phyloP scores from a whole-genome alignment of 2,329 filamentous ascomycete species.

The Acephala macrosclerotiorum region DNA sequence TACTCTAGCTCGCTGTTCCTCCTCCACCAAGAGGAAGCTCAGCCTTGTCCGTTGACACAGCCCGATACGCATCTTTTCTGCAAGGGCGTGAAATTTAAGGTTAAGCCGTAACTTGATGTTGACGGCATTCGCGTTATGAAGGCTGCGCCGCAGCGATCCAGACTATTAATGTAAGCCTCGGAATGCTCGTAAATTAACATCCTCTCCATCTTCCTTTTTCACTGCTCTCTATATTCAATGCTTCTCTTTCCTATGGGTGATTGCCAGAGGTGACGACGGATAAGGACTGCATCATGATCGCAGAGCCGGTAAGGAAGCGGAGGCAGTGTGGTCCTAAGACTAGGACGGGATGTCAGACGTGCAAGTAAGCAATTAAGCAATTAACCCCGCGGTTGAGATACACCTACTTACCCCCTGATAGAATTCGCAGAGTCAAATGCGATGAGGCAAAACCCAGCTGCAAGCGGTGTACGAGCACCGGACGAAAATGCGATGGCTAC shows the following conservation, averaged over 20 bases:
- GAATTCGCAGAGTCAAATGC: conserved; percentile 39
- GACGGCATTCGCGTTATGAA: background rate
- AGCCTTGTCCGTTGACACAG: background rate
- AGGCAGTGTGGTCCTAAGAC: conserved; percentile 35
- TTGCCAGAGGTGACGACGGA: background rate
- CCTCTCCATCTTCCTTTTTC: background rate
- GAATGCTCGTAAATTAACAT: background rate
- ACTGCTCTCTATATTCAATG: background rate
- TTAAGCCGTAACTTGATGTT: background rate
- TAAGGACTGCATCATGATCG: conserved; percentile 1
- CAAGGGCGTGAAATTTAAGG: background rate
- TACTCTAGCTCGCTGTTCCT: background rate
- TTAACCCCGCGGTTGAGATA: background rate
- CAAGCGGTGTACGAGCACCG: conserved; percentile 35
- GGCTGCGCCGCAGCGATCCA: background rate
- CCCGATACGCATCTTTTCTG: background rate
- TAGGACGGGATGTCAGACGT: conserved; percentile 36
- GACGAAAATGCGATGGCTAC: conserved; percentile 40
- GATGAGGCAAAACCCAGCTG: conserved; percentile 39
- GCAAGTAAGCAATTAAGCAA: conserved; percentile 39
- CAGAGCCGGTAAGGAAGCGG: background rate
- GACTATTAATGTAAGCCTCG: too few relatives aligned
- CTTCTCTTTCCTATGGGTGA: background rate
- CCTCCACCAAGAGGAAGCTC: background rate
- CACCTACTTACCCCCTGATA: conserved; percentile 20